Conservation (phyloP, 2,329 filamentous ascomycete genomes). For the Pestalotiopsis sp. region DNA sequence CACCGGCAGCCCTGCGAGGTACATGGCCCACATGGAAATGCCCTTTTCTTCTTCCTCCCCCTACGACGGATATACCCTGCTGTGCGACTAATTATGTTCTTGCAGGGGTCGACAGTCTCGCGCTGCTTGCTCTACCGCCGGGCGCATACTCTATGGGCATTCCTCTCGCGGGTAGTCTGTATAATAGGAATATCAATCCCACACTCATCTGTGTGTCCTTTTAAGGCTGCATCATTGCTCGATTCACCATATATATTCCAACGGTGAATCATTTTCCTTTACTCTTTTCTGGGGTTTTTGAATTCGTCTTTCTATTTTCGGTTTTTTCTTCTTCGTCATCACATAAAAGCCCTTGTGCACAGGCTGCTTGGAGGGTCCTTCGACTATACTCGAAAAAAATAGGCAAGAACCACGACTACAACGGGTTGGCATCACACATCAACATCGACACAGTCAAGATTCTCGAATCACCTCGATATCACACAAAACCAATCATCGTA, state of each 20-base stretch:
- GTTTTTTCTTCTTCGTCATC: slow-evolving; percentile 14
- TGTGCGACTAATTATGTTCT: slow-evolving; percentile 21
- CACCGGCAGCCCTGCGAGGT: background rate
- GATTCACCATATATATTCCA: slow-evolving; percentile 20
- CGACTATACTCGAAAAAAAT: slow-evolving; percentile 8
- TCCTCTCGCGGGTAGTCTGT: slow-evolving; percentile 1
- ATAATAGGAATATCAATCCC: slow-evolving; percentile 19
- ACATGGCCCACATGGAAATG: background rate
- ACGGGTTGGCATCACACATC: background rate
- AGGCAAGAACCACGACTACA: slow-evolving; percentile 20
- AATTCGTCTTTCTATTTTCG: slow-evolving; percentile 16
- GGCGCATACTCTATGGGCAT: background rate
- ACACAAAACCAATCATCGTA: background rate
- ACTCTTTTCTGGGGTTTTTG: slow-evolving; percentile 23
- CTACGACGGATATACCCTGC: background rate
- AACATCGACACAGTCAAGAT: background rate
- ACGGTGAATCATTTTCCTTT: slow-evolving; percentile 29
- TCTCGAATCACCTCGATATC: background rate
- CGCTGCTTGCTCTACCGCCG: slow-evolving; percentile 9
- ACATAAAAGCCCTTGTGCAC: slow-evolving; percentile 21
- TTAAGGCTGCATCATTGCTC: slow-evolving; percentile 23
- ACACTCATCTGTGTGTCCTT: slow-evolving; percentile 23
- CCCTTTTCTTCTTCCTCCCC: background rate
- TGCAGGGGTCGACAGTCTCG: slow-evolving; percentile 14
- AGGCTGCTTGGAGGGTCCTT: slow-evolving; percentile 27